These are phyloP conservation scores for Wickerhamiella musiphila DNA, from an alignment of 805 yeast genomes.

Conservation along the genomic window DNA sequence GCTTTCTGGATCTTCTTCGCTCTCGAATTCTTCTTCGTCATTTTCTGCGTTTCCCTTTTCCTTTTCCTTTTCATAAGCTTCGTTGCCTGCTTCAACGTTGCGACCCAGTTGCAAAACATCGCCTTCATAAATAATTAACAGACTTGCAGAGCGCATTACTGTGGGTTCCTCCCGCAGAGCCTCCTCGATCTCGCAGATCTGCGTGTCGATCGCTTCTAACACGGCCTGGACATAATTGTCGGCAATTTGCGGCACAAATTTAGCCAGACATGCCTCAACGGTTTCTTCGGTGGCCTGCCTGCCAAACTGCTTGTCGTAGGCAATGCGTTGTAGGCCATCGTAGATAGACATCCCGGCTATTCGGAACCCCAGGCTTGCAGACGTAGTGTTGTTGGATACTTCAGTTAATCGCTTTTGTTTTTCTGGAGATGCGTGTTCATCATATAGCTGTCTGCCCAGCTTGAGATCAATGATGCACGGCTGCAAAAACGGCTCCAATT, in stretches of 20 bases:
- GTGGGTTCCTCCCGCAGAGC: conserved; percentile 33
- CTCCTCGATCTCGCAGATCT: conserved; percentile 49
- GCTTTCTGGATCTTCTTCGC: conserved; percentile 17
- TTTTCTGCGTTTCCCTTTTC: not conserved
- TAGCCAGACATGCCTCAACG: conserved; percentile 27
- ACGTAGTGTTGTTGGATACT: conserved; percentile 60
- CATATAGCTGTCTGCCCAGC: conserved; percentile 57
- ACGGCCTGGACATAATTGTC: conserved; percentile 19
- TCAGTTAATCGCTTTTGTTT: conserved; percentile 42
- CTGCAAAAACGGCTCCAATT: conserved; percentile 36
- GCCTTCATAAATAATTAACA: conserved; percentile 59
- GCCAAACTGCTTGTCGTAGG: conserved; percentile 45
- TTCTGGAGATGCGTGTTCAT: conserved; percentile 34
- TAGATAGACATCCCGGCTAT: conserved; percentile 80
- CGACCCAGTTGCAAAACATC: conserved; percentile 38
- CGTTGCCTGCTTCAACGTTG: conserved; percentile 21
- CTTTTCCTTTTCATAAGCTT: conserved; percentile 17
- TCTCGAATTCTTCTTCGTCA: conserved; percentile 16
- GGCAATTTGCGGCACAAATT: conserved; percentile 24
- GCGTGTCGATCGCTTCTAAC: conserved; percentile 30
- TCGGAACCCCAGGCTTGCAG: conserved; percentile 58
- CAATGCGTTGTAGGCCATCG: too few relatives aligned
- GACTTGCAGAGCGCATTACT: conserved; percentile 15
- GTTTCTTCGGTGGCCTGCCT: conserved; percentile 32
- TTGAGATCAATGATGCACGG: conserved; percentile 78